These are phyloP conservation scores for Anaeramoeba ignava DNA, from an alignment of 78 protist genomes.

Conservation along the genomic window DNA sequence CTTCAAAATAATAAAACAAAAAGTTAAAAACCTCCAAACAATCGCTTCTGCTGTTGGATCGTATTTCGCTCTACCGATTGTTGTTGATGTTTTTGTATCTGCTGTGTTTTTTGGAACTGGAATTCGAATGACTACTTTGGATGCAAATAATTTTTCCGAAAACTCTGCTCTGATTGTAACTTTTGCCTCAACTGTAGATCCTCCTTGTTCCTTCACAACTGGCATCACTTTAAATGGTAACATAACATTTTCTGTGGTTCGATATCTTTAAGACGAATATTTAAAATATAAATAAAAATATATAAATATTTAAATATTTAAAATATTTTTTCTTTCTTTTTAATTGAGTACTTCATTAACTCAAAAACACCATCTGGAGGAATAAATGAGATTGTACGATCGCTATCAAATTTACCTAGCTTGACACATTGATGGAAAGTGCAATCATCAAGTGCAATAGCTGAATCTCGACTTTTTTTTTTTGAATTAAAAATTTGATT, in stretches of 20 bases:
- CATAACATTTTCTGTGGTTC: slow-evolving; percentile 73
- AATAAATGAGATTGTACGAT: slow-evolving; percentile 77
- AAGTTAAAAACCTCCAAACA: slow-evolving; percentile 2
- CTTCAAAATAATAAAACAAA: background rate
- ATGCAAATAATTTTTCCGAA: background rate
- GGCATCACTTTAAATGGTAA: slow-evolving; percentile 80
- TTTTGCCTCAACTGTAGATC: slow-evolving; percentile 70
- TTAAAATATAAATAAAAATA: slow-evolving; percentile 4
- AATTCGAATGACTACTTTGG: slow-evolving; percentile 39
- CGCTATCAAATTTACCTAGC: slow-evolving; percentile 75
- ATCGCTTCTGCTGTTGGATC: slow-evolving; percentile 67
- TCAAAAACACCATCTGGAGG: slow-evolving; percentile 98
- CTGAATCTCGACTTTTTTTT: background rate
- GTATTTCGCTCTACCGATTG: slow-evolving; percentile 78
- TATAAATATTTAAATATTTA: background rate
- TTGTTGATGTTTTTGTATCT: slow-evolving; percentile 29
- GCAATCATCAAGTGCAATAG: slow-evolving; percentile 80
- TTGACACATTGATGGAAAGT: slow-evolving; percentile 93
- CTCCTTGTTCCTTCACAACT: slow-evolving; percentile 64
- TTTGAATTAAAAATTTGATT: background rate
- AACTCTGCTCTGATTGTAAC: slow-evolving; percentile 17
- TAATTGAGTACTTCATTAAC: slow-evolving; percentile 65
- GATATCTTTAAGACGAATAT: slow-evolving; percentile 43
- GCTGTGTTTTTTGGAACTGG: slow-evolving; percentile 89
- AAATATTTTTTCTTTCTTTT: background rate